These are phyloP conservation scores for Anisodus tanguticus DNA, from an alignment of 257 asterid genomes.

Conservation along the genomic window DNA sequence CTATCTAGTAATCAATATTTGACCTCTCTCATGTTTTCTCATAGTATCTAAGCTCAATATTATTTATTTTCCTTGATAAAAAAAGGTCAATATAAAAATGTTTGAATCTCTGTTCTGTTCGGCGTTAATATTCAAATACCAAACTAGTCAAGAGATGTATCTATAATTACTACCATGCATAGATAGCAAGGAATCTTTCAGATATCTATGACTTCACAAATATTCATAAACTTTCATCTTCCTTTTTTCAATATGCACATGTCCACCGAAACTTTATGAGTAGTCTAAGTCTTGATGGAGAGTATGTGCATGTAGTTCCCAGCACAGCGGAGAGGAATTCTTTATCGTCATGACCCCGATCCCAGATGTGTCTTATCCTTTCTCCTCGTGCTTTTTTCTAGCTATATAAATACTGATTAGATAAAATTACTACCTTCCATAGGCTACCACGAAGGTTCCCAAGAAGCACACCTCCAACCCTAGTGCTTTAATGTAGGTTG, in stretches of 20 bases:
- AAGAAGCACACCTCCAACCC: slow-evolving; percentile 17
- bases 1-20: not conserved
- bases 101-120: not conserved
- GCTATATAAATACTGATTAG: not conserved
- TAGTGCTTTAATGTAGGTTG: not conserved
- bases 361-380: not conserved
- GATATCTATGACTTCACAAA: slow-evolving; percentile 22
- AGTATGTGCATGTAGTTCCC: not conserved
- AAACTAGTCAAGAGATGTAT: not conserved
- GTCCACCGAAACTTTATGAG: not conserved
- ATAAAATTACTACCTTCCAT: not conserved
- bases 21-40: not conserved
- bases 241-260: not conserved
- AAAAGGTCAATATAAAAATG: not conserved
- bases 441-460: not conserved
- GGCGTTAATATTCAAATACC: not conserved
- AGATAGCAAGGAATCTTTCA: slow-evolving; percentile 14
- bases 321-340: not conserved
- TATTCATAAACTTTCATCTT: not conserved
- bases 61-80: too few species aligned
- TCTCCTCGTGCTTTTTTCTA: not conserved
- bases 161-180: slow-evolving; percentile 11
- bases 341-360: slow-evolving; percentile 10
- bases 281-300: not conserved
- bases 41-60: not conserved